Evolutionary conservation across 1,284 basidiomycete species (phyloP), one percentile per base, ranked within the genome.

Genomic region (Exobasidium cylindrosporum): DNA sequence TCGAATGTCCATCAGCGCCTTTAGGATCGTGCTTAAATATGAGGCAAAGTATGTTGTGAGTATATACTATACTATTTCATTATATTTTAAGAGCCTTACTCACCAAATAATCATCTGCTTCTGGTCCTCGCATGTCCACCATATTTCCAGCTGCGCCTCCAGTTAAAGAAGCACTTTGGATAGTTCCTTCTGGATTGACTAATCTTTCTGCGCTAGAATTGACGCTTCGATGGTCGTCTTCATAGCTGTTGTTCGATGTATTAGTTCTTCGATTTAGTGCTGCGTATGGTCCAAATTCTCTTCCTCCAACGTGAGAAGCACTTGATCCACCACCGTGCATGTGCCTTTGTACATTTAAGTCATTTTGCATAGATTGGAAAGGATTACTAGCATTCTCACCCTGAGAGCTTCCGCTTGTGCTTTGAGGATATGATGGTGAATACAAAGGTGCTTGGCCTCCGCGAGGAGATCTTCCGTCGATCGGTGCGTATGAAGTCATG

Each of bases 91-190:
- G n/a, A n/a, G n/a, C n/a, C n/a, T 14, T 40, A 55, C 53, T 55
- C 53, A 55, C 53, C n/a, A 58, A 24, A 23, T 58, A 45, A 29
- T 58, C 57, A 44, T 58, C 57, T 3, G 57, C 21, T 40, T 61
- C 60, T 24, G 59, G 30, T 11, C 30, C 30, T n/a, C 53, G 53
- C 53, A 55, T 55, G 24, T 55, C 3, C 26, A 43, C 53, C 53
- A 29, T 55, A 28, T 23, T 31, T 2, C 2, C 17, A 44, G 21
- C 26, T n/a, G 26, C 53, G 29, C 29, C 30, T 4, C 17, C n/a
- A 2, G 32, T 29, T 28, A 55, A 40, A 28, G 31, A 23, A 31
- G 53, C 31, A 17, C 32, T 28, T 24, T 40, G 35, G 21, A 31
- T 21, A 23, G 47, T 7, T 7, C 47, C 47, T 21, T 24, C 29